Conservation (phyloP, 768 basidiomycete genomes). For the Mrakia hoshinonis region DNA sequence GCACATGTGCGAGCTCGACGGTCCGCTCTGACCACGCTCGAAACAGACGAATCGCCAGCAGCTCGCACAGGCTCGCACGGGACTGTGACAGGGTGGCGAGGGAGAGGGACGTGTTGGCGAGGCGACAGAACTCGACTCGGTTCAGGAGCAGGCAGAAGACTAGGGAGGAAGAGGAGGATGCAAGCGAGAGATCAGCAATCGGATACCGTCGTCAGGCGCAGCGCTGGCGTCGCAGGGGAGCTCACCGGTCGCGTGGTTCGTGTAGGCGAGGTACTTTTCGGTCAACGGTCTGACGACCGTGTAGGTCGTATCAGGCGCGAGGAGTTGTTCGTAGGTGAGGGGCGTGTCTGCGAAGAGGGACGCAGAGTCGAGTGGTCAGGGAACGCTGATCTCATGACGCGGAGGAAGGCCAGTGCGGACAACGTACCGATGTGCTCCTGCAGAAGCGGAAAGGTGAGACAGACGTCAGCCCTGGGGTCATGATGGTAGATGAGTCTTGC, state of each 20-base stretch:
- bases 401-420: background rate
- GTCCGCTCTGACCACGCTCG: constrained; percentile 49
- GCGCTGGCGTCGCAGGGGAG: background rate
- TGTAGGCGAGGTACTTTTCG: constrained; percentile 71
- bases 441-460: background rate
- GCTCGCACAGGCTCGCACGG: constrained; percentile 77
- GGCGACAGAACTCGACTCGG: constrained; percentile 41
- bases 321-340: constrained; percentile 68
- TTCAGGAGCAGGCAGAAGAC: constrained; percentile 85
- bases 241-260: constrained; percentile 61
- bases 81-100: constrained; percentile 40
- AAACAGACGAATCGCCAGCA: constrained; percentile 71
- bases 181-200: background rate
- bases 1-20: constrained; percentile 30
- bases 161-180: background rate
- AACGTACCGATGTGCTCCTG: constrained; percentile 40
- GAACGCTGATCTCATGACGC: background rate
- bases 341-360: constrained; percentile 60
- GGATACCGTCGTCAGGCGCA: background rate
- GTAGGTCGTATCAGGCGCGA: constrained; percentile 80
- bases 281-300: constrained; percentile 72
- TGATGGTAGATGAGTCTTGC: background rate
- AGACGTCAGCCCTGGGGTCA: background rate
- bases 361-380: background rate
- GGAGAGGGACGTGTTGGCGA: constrained; percentile 17